These are phyloP conservation scores for Curvularia spicifera DNA, from an alignment of 2,329 filamentous ascomycete species.

Conservation along the genomic window DNA sequence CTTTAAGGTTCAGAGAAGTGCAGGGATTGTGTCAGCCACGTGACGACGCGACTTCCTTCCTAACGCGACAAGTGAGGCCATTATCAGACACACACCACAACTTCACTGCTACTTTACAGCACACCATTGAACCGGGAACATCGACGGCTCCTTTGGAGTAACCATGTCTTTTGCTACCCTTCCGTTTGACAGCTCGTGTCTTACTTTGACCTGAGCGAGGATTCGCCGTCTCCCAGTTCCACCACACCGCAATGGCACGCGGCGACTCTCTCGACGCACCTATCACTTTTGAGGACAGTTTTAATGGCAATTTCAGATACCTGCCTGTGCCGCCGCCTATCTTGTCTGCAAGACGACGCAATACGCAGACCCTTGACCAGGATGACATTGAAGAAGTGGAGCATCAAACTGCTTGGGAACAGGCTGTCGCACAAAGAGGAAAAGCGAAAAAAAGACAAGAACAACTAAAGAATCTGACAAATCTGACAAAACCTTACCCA, in stretches of 20 bases:
- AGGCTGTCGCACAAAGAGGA: slow-evolving; percentile 3
- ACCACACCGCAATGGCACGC: slow-evolving; percentile 6
- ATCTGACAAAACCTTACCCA: background rate
- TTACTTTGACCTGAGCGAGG: slow-evolving; percentile 1
- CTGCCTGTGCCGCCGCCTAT: background rate
- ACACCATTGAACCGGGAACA: background rate
- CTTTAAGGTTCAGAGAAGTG: background rate
- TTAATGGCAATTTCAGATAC: background rate
- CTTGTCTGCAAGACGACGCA: background rate
- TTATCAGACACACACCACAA: background rate
- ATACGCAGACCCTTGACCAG: slow-evolving; percentile 10
- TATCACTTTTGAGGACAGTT: slow-evolving; percentile 8
- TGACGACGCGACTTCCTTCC: slow-evolving; percentile 13
- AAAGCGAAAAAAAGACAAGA: background rate
- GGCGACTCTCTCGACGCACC: slow-evolving; percentile 13
- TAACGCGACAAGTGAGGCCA: slow-evolving; percentile 10
- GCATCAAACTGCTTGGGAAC: slow-evolving; percentile 11
- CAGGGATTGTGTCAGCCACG: slow-evolving; percentile 12
- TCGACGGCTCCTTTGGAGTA: background rate
- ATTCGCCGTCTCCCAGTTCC: background rate
- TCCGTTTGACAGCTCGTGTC: slow-evolving; percentile 1
- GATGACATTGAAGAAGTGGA: slow-evolving; percentile 14
- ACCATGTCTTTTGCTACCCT: background rate
- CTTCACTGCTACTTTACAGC: background rate
- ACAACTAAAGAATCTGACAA: too few species aligned